Base-by-base conservation (phyloP, 1,284 basidiomycete genomes). In the Cryptococcus neoformans region DNA sequence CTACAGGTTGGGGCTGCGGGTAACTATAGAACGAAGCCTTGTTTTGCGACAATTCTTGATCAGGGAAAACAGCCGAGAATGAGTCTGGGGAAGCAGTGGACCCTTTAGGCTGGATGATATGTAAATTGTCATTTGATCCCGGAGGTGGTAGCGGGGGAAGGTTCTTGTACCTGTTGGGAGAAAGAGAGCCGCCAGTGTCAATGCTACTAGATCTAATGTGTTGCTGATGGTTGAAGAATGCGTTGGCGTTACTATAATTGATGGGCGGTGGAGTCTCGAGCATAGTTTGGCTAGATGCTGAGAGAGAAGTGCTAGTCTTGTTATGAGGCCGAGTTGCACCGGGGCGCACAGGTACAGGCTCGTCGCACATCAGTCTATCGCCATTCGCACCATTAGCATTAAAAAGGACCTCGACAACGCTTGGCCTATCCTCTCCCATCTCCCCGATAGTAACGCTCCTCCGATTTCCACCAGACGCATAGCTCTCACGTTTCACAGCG, bases 161-260 rank as follows among this genome's bases (percentile, higher is more conserved):
- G 47, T 67, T 76, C 62, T 76, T 76, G 63, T 65, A 69, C 35
- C 71, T 62, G 58, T 75, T 73, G 1, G 73, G 69, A 16, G 67
- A 69, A 6, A 66, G 54, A 28, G 51, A 54, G 10, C 53, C 60
- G 12, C 63, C 55, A 41, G 58, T 34, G 3, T 14, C 12, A 8
- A 21, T 53, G 16, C 16, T 47, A 35, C 36, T 35, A 41, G 47
- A 41, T n/a, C 21, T 35, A 39, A n/a, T 44, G 36, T 53, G 51
- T 28, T 53, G 55, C 44, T 51, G 53, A 6, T 55, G 62, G 34
- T 58, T 55, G 53, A 59, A 62, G 51, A 62, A 62, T 6, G 59
- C 53, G 28, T 48, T 51, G 45, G 57, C 44, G 53, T 60, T 49
- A 10, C 34, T 28, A 49, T 51, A 61, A 8, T 52, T 50, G 2